Base-by-base conservation (phyloP, 176 grass and related monocot species). In the Eragrostis nindensis region DNA sequence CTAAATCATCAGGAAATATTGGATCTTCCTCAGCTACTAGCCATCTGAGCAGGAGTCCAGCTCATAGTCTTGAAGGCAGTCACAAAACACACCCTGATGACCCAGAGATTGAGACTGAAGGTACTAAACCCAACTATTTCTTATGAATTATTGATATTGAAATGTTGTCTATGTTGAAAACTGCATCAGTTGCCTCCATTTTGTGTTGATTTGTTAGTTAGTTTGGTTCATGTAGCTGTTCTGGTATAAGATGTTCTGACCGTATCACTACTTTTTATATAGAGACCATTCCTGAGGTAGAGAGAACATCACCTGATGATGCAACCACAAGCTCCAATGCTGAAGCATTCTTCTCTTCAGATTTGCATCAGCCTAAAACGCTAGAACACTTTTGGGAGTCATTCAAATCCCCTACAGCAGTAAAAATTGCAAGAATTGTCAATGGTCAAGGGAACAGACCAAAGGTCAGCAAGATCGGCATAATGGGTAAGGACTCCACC, bases 371-470 rank as follows among this genome's bases (percentile, higher is more conserved):
- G 68, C 86, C 88, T 84, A 69, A 77, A 85, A 90, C 89, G 76
- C 50, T 93, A 72, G 86, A 79, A n/a, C 87, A 92, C 66, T 75
- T 87, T 22, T 91, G 88, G 90, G 89, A 92, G 50, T 82, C 83
- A 25, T 88, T 89, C 60, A 90, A 94, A 76, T 85, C 63, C 30
- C 83, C 89, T 70, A 88, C 94, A 70, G 70, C 80, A 67, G 70
- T 83, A 42, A 84, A 89, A 89, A 81, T 84, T 68, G 81, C 77
- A 71, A 83, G 83, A 84, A 80, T 78, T 65, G 87, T 75, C 24
- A 90, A 88, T 68, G 81, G 81, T 61, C 77, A 87, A 86, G 82
- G 86, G 42, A 91, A 80, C 63, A 74, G 88, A 62, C 48, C 79
- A 68, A 86, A 83, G 86, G 17, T 80, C 2, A 21, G 82, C 38